phyloP scores from a whole-genome alignment of 2,329 filamentous ascomycete genomes.

The Calonectria fujianensis region DNA sequence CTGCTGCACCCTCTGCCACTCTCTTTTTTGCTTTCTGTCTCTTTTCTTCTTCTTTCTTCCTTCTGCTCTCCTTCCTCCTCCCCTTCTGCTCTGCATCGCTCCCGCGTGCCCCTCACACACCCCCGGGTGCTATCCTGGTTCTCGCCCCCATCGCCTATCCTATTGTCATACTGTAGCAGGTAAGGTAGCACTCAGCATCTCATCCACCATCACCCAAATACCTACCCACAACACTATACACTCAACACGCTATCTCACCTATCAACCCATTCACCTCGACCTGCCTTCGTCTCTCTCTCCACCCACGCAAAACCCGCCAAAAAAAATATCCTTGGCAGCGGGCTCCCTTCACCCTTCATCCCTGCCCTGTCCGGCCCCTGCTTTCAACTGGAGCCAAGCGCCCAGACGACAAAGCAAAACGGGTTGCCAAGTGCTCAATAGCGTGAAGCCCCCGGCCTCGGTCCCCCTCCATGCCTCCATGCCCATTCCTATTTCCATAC shows the following conservation, averaged over 20 bases:
- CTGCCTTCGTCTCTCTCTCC: background rate
- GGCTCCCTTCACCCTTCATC: constrained; percentile 43
- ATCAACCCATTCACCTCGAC: constrained; percentile 25
- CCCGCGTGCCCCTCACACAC: constrained; percentile 31
- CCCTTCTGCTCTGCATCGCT: constrained; percentile 29
- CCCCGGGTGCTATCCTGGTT: constrained; percentile 31
- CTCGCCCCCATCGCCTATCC: constrained; percentile 10
- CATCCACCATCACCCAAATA: constrained; percentile 14
- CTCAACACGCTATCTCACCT: constrained; percentile 12
- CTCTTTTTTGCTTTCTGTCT: constrained; percentile 39
- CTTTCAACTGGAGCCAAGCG: constrained; percentile 50
- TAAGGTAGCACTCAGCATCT: constrained; percentile 27
- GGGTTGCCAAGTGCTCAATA: constrained; percentile 40
- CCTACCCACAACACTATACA: constrained; percentile 19
- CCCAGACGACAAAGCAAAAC: constrained; percentile 53
- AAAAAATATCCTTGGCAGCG: constrained; percentile 48
- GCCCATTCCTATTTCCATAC: constrained; percentile 30
- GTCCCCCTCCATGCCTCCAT: constrained; percentile 39
- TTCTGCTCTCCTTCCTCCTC: constrained; percentile 34
- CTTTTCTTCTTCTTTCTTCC: constrained; percentile 37
- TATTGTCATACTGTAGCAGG: constrained; percentile 27
- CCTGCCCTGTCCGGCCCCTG: constrained; percentile 49
- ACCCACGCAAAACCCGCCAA: constrained; percentile 37
- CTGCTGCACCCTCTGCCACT: constrained; percentile 30
- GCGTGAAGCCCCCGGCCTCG: constrained; percentile 40